Conservation (phyloP, 108 stramenopile genomes). For the Epithemia pelagica region DNA sequence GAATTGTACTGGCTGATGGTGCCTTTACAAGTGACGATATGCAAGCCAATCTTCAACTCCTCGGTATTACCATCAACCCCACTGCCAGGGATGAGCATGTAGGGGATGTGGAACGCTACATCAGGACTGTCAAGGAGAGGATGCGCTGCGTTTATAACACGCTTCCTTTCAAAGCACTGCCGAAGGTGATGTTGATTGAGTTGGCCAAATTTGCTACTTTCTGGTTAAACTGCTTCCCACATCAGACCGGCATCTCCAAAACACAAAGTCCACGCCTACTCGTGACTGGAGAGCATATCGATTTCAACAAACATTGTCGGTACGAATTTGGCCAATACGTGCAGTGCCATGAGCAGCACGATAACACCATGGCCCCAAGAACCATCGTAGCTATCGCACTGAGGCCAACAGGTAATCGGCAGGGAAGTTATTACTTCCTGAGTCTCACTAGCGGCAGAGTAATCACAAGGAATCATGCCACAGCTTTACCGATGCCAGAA, state of each 20-base stretch:
- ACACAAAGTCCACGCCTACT: conserved; percentile 11
- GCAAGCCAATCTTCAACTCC: background rate
- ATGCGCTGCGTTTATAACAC: conserved; percentile 4
- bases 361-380: conserved; percentile 18
- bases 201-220: conserved; percentile 11
- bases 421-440: conserved; percentile 22
- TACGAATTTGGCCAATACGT: conserved; percentile 30
- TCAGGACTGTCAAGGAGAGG: conserved; percentile 32
- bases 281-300: conserved; percentile 6
- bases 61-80: conserved; percentile 8
- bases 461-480: background rate
- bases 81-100: conserved; percentile 35
- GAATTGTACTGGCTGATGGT: background rate
- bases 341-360: conserved; percentile 26
- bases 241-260: conserved; percentile 7
- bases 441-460: background rate
- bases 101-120: conserved; percentile 35
- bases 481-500: conserved; percentile 30
- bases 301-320: conserved; percentile 3
- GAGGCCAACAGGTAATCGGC: conserved; percentile 20
- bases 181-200: conserved; percentile 11
- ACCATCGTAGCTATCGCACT: conserved; percentile 25
- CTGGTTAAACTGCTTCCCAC: conserved; percentile 23
- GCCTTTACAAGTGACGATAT: background rate
- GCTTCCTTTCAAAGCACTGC: conserved; percentile 17